Conservation (phyloP, 2,329 filamentous ascomycete species). For the Fusarium paranaense region DNA sequence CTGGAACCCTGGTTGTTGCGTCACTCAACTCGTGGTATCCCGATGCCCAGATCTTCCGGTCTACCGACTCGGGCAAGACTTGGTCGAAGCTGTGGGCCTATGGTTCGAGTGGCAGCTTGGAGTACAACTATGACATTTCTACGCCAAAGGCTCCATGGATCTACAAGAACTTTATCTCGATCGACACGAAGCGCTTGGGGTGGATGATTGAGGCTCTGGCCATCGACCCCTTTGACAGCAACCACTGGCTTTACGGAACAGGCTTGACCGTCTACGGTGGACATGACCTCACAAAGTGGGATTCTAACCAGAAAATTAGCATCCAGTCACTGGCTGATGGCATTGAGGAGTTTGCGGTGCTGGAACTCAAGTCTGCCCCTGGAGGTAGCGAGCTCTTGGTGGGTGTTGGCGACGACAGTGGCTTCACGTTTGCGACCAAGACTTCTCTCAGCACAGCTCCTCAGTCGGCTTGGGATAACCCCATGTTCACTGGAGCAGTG, state of each 20-base stretch:
- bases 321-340: slow-evolving; percentile 64
- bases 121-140: slow-evolving; percentile 60
- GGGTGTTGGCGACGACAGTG: slow-evolving; percentile 63
- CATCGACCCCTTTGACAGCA: slow-evolving; percentile 68
- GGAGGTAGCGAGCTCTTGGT: slow-evolving; percentile 64
- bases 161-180: slow-evolving; percentile 59
- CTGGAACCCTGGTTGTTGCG: slow-evolving; percentile 68
- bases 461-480: slow-evolving; percentile 57
- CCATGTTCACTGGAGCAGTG: slow-evolving; percentile 58
- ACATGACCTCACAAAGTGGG: slow-evolving; percentile 67
- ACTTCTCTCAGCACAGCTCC: slow-evolving; percentile 56
- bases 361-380: slow-evolving; percentile 60
- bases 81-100: slow-evolving; percentile 68
- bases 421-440: slow-evolving; percentile 59
- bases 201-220: slow-evolving; percentile 72
- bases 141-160: slow-evolving; percentile 66
- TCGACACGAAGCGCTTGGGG: slow-evolving; percentile 63
- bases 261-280: slow-evolving; percentile 67
- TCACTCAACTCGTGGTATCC: slow-evolving; percentile 70
- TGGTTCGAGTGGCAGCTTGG: slow-evolving; percentile 57
- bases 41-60: slow-evolving; percentile 67
- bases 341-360: slow-evolving; percentile 65
- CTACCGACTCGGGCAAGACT: slow-evolving; percentile 64
- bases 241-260: slow-evolving; percentile 72
- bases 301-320: slow-evolving; percentile 59